Evolutionary conservation across 2,329 filamentous ascomycete genomes (phyloP).

Genomic region (Cordyceps cicadae): DNA sequence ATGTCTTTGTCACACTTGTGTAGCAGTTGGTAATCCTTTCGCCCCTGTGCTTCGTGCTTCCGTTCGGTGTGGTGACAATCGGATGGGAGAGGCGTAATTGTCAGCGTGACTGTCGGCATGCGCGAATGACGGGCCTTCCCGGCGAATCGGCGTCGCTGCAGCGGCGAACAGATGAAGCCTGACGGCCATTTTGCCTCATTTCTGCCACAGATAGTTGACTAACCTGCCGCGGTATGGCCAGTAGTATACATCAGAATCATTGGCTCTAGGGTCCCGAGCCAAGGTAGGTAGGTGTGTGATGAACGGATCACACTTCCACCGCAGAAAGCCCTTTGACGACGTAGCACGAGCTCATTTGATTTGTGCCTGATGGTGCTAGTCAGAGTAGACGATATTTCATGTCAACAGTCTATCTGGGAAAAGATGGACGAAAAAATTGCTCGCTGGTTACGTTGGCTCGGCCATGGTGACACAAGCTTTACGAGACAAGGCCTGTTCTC

Average conservation of each 20-base stretch:
- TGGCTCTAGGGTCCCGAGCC: not conserved
- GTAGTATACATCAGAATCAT: not conserved
- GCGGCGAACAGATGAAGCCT: not conserved
- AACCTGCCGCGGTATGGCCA: not conserved
- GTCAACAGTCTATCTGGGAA: not conserved
- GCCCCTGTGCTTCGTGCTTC: not conserved
- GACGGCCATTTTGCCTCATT: slow-evolving; percentile 1
- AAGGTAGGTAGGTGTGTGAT: not conserved
- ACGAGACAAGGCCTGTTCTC: not conserved
- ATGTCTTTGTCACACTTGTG: not conserved
- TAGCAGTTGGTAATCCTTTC: not conserved
- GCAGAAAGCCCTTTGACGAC: not conserved
- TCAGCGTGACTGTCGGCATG: not conserved
- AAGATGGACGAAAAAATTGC: not conserved
- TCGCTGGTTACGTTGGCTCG: not conserved
- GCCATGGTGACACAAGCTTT: not conserved
- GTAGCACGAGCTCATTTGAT: not conserved
- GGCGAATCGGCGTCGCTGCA: not conserved
- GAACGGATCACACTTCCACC: not conserved
- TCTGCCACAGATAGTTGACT: not conserved
- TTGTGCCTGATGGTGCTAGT: not conserved
- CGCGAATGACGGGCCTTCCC: slow-evolving; percentile 2
- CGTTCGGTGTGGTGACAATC: not conserved
- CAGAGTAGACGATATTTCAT: not conserved
- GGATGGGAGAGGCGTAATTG: not conserved